Base-by-base conservation (phyloP, 352 stramenopile species). In the Globisporangium takayamanum region DNA sequence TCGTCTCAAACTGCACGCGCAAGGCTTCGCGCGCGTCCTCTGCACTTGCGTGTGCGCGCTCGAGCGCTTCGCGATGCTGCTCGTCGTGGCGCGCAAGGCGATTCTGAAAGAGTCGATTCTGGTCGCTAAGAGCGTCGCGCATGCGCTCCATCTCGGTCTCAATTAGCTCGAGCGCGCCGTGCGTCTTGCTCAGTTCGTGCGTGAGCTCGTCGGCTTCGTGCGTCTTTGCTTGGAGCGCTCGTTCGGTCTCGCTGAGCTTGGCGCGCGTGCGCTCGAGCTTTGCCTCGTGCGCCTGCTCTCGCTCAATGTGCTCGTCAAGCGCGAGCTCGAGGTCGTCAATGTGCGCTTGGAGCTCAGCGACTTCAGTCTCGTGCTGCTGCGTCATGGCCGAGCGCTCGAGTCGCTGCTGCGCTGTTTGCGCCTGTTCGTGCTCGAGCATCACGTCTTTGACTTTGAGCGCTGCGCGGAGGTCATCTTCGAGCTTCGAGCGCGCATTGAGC, bases 101-200 rank as follows among this genome's bases (percentile, higher is more conserved):
- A 20, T 72, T 83, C 46, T 85, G 67, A 47, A 87, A 86, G 3
- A 86, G 30, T 0, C 59, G 64, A 56, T 87, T 78, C 44, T 90
- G 80, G 14, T 87, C 77, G 48, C 70, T 64, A 1, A 88, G 68
- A 16, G 66, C 66, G 0, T 58, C 66, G 15, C 76, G 75, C 74
- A 90, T 77, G 0, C 72, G 70, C 28, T 85, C 74, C 78, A 90
- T 88, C 46, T 90, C 80, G 11, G 73, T 74, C 41, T 88, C 80
- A 7, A 90, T 74, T 25, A 88, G 73, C 46, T 87, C 78, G 12
- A 90, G 61, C 5, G 78, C 80, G 10, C 65, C 67, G 14, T 77
- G 67, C 48, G 88, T 88, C 16, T 78, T 67, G 39, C 69, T 67
- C 7, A 90, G 18, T 44, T 83, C 58, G 26, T 73, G 68, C 11